A percentile compares a stretch with the other conserved stretches of the same genome.
These are phyloP conservation scores for Pichia sp. DNA, from an alignment of 1,139 yeast species.

Conservation along the genomic window DNA sequence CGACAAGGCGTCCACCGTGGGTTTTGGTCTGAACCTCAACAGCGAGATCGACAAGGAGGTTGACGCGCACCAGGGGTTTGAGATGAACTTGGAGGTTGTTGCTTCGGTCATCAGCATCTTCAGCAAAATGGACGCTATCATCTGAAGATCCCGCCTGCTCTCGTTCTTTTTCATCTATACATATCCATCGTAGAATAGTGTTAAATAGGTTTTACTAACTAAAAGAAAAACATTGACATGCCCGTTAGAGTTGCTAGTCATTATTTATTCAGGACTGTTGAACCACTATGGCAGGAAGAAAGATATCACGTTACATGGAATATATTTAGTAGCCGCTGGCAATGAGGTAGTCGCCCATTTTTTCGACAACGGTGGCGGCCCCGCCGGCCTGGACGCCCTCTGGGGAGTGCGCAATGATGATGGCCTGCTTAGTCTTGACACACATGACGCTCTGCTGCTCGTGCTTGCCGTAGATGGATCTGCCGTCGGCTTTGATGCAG, in stretches of 20 bases:
- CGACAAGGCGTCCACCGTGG: conserved; percentile 53
- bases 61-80: conserved; percentile 51
- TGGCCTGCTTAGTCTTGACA: conserved; percentile 91
- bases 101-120: conserved; percentile 78
- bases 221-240: too few species aligned
- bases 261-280: neutral
- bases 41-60: conserved; percentile 66
- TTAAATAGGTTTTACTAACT: neutral
- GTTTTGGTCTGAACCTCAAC: conserved; percentile 73
- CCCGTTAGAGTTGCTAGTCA: too few species aligned
- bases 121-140: conserved; percentile 51
- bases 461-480: conserved; percentile 92
- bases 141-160: conserved; percentile 17
- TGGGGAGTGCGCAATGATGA: conserved; percentile 92
- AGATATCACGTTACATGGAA: neutral
- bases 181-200: neutral
- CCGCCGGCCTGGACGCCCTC: conserved; percentile 88
- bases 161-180: neutral
- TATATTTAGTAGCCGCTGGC: conserved; percentile 64
- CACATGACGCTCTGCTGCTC: conserved; percentile 81
- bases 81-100: conserved; percentile 76
- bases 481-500: conserved; percentile 82
- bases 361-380: conserved; percentile 91
- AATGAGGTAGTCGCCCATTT: conserved; percentile 90
- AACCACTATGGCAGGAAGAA: too few species aligned